A percentile compares a stretch with the other conserved stretches of the same genome.
Conservation (phyloP, 2,329 filamentous ascomycete species). For the Neurospora sp. region DNA sequence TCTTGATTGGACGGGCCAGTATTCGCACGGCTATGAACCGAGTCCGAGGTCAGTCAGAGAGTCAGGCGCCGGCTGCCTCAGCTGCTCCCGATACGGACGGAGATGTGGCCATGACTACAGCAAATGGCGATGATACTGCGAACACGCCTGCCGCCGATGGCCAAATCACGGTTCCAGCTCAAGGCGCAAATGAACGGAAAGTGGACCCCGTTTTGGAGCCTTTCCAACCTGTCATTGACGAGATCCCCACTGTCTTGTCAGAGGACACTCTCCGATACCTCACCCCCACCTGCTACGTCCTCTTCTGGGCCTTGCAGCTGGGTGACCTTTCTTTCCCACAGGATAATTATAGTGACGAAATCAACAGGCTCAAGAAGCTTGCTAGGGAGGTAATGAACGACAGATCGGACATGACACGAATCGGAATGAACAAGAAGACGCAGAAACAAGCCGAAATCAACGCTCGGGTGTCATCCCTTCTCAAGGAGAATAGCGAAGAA, state of each 20-base stretch:
- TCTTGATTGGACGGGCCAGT: slow-evolving; percentile 70
- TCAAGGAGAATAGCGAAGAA: slow-evolving; percentile 65
- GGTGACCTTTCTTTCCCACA: slow-evolving; percentile 71
- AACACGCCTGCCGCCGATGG: slow-evolving; percentile 18
- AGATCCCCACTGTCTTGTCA: slow-evolving; percentile 53
- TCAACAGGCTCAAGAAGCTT: slow-evolving; percentile 57
- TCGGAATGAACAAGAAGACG: slow-evolving; percentile 57
- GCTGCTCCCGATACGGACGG: slow-evolving; percentile 40
- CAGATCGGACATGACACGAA: slow-evolving; percentile 60
- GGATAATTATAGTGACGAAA: slow-evolving; percentile 69
- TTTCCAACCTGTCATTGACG: slow-evolving; percentile 63
- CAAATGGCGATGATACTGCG: slow-evolving; percentile 17
- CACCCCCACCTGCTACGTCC: slow-evolving; percentile 72
- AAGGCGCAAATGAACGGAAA: slow-evolving; percentile 23
- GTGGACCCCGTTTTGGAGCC: slow-evolving; percentile 54
- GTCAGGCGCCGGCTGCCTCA: slow-evolving; percentile 8
- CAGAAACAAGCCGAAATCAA: slow-evolving; percentile 60
- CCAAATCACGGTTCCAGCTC: slow-evolving; percentile 8
- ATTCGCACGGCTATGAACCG: slow-evolving; percentile 45
- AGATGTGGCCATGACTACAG: slow-evolving; percentile 42
- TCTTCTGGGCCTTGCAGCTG: slow-evolving; percentile 85
- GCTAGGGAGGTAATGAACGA: slow-evolving; percentile 60
- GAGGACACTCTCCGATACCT: slow-evolving; percentile 58
- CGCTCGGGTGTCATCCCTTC: slow-evolving; percentile 58
- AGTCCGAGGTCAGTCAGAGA: slow-evolving; percentile 7